Evolutionary conservation across 495 filamentous ascomycete genomes (phyloP).

Genomic region (Penicillium silybi): DNA sequence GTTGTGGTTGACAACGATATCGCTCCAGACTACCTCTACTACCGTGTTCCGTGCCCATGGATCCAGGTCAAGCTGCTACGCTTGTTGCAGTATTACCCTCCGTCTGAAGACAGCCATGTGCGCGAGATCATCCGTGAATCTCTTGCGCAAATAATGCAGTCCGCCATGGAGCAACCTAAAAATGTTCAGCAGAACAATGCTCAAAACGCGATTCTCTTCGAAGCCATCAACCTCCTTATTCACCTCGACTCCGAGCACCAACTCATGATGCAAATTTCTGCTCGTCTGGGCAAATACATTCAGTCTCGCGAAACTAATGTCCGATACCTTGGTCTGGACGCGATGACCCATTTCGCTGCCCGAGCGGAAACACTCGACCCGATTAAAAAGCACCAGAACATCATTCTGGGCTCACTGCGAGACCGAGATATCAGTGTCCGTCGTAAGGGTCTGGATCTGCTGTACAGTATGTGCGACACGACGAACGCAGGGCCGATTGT

Average conservation of each 20-base stretch:
- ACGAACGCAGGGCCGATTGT: conserved; percentile 91
- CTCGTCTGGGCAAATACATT: conserved; percentile 91
- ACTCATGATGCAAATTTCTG: conserved; percentile 96
- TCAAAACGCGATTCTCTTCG: conserved; percentile 96
- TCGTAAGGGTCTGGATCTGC: conserved; percentile 88
- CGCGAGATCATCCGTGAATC: conserved; percentile 91
- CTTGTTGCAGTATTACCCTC: conserved; percentile 92
- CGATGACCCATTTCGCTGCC: conserved; percentile 97
- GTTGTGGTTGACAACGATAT: conserved; percentile 87
- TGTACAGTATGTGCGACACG: conserved; percentile 99
- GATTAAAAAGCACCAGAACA: conserved; percentile 95
- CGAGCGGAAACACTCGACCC: conserved; percentile 92
- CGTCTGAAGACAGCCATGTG: conserved; percentile 93
- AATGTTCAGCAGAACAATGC: conserved; percentile 99
- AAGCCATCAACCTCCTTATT: conserved; percentile 98
- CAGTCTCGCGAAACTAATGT: conserved; percentile 97
- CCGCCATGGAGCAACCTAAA: conserved; percentile 89
- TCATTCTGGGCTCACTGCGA: conserved; percentile 89
- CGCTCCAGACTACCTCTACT: conserved; percentile 87
- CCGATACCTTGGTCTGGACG: conserved; percentile 92
- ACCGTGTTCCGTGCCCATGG: conserved; percentile 99
- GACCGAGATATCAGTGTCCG: conserved; percentile 97
- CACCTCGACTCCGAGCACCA: conserved; percentile 96
- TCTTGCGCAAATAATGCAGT: conserved; percentile 81
- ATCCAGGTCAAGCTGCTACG: conserved; percentile 92